Conservation (phyloP, 1,284 basidiomycete genomes). For the Inonotus obliquus region DNA sequence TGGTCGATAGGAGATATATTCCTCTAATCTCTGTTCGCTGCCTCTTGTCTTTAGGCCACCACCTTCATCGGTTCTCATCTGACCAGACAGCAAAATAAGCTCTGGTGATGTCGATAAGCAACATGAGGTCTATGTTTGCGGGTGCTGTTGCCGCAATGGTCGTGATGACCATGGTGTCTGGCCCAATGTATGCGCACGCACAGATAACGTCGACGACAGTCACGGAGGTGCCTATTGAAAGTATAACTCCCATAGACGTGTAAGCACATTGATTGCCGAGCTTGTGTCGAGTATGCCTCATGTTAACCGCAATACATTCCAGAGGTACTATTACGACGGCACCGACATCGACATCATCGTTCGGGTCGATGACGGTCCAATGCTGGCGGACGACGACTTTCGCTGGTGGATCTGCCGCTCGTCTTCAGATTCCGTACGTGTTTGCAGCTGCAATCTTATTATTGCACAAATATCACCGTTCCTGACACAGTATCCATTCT, state of each 20-base stretch:
- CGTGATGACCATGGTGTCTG: not conserved
- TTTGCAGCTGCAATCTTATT: not conserved
- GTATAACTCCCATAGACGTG: not conserved
- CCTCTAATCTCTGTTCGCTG: no score
- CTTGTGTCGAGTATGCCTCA: not conserved
- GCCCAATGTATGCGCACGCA: not conserved
- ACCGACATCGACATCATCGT: not conserved
- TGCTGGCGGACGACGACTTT: conserved; percentile 9
- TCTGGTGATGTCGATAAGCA: not conserved
- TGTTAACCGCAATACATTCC: not conserved
- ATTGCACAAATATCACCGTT: not conserved
- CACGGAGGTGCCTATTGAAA: not conserved
- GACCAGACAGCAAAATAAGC: not conserved
- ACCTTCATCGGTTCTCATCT: not conserved
- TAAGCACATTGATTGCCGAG: not conserved
- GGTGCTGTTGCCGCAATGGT: not conserved
- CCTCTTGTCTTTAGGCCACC: not conserved
- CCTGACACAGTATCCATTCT: not conserved
- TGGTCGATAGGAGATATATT: no score
- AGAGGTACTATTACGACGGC: not conserved
- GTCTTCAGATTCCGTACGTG: conserved; percentile 10
- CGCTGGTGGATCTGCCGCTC: not conserved
- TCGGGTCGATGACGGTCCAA: conserved; percentile 7
- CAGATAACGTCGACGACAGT: conserved; percentile 7
- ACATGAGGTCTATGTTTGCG: not conserved